phyloP scores from a whole-genome alignment of 768 basidiomycete species.

The Mrakia blollopis region DNA sequence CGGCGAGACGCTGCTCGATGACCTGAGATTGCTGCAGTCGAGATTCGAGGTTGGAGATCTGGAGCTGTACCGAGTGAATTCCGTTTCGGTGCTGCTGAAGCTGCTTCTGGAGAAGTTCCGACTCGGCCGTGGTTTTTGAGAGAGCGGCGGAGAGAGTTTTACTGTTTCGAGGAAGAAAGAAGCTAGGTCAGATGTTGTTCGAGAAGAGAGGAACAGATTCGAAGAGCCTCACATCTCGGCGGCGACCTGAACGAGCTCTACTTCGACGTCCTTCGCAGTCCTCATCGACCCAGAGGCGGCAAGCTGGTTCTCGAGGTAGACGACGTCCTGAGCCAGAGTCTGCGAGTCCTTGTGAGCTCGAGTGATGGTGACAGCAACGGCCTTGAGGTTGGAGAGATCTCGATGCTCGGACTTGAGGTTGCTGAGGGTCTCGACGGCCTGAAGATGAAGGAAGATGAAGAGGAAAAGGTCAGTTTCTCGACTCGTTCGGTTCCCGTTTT shows the following conservation, averaged over 20 bases:
- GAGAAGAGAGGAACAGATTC: neutral
- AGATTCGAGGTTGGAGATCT: neutral
- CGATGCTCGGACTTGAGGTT: conserved; percentile 54
- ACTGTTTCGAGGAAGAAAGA: neutral
- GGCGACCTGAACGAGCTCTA: conserved; percentile 47
- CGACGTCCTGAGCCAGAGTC: conserved; percentile 58
- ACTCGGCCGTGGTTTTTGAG: neutral
- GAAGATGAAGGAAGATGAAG: neutral
- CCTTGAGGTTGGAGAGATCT: conserved; percentile 53
- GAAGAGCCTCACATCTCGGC: conserved; percentile 8
- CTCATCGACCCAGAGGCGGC: conserved; percentile 66
- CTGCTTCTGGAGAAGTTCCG: neutral
- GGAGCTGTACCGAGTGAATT: neutral
- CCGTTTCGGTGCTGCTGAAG: neutral
- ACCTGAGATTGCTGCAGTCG: conserved; percentile 35
- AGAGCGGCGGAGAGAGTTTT: neutral
- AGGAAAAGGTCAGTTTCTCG: neutral
- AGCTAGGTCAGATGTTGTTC: neutral
- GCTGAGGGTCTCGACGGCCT: conserved; percentile 50
- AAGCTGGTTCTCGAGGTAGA: conserved; percentile 63
- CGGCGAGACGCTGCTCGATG: conserved; percentile 40
- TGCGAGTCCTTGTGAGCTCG: conserved; percentile 42
- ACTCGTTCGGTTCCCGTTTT: neutral
- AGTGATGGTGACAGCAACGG: conserved; percentile 38
- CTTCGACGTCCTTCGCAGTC: conserved; percentile 80